Percentiles rank a stretch among this genome's conserved stretches.
Conservation (phyloP, 148 eudicot genomes). For the Chenopodium album region DNA sequence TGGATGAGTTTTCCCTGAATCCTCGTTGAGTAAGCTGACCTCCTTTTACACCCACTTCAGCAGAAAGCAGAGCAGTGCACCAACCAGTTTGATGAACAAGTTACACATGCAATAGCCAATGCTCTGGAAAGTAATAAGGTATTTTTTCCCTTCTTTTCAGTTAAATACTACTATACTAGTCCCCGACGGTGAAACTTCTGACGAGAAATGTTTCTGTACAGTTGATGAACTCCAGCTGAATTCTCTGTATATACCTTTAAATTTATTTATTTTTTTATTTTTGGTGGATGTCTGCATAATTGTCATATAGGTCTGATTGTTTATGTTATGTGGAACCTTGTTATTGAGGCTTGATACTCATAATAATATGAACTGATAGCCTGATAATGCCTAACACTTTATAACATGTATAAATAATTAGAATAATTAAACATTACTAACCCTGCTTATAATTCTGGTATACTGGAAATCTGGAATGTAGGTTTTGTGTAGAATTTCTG, state of each 20-base stretch:
- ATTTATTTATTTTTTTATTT: too few species aligned
- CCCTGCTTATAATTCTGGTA: too few species aligned
- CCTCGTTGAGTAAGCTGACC: slow-evolving; percentile 60
- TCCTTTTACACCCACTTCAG: slow-evolving; percentile 83
- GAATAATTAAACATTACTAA: too few species aligned
- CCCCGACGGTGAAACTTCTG: neutral
- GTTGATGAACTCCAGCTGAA: neutral
- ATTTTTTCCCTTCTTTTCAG: neutral
- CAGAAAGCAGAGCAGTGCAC: slow-evolving; percentile 91
- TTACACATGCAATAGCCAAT: slow-evolving; percentile 92
- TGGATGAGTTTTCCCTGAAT: slow-evolving; percentile 69
- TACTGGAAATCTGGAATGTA: too few species aligned
- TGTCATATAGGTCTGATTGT: too few species aligned
- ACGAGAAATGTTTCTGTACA: neutral
- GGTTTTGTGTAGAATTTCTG: too few species aligned
- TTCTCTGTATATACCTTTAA: neutral
- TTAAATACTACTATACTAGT: neutral
- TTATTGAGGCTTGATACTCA: too few species aligned
- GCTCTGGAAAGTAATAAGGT: slow-evolving; percentile 91
- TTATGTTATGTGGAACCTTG: too few species aligned
- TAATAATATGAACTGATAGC: too few species aligned
- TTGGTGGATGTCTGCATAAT: too few species aligned
- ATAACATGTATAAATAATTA: too few species aligned
- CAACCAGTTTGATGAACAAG: slow-evolving; percentile 79
- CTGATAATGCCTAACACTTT: too few species aligned